Evolutionary conservation across 129 eudicot genomes (phyloP).

Genomic region (Apium graveolens): DNA sequence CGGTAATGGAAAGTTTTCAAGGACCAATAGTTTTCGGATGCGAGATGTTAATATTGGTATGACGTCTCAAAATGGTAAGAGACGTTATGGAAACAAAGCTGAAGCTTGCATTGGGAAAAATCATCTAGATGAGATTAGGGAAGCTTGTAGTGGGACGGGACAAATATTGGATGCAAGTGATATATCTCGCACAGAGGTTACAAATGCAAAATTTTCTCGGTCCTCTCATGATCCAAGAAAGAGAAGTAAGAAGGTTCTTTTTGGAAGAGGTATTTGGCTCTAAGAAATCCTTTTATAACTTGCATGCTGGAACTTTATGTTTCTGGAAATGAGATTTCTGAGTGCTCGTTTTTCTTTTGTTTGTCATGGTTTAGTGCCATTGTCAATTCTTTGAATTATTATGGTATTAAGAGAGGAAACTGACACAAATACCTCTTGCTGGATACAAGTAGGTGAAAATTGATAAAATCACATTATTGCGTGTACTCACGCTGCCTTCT

Average conservation of each 20-base stretch:
- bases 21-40: constrained; percentile 37
- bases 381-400: neutral
- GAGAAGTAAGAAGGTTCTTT: constrained; percentile 62
- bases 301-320: neutral
- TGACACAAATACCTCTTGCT: neutral
- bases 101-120: constrained; percentile 37
- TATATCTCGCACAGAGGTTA: constrained; percentile 34
- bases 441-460: neutral
- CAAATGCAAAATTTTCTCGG: constrained; percentile 41
- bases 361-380: neutral
- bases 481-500: neutral
- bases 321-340: neutral
- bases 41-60: constrained; percentile 29
- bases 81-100: constrained; percentile 31
- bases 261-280: constrained; percentile 41
- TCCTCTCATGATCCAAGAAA: constrained; percentile 52
- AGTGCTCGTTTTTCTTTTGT: neutral
- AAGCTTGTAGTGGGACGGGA: constrained; percentile 85
- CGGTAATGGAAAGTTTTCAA: constrained; percentile 46
- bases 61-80: constrained; percentile 31
- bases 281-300: neutral
- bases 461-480: neutral
- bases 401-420: neutral
- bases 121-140: constrained; percentile 58
- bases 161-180: constrained; percentile 44